Conservation (phyloP, 2,329 filamentous ascomycete genomes). For the Xylaria sp. region DNA sequence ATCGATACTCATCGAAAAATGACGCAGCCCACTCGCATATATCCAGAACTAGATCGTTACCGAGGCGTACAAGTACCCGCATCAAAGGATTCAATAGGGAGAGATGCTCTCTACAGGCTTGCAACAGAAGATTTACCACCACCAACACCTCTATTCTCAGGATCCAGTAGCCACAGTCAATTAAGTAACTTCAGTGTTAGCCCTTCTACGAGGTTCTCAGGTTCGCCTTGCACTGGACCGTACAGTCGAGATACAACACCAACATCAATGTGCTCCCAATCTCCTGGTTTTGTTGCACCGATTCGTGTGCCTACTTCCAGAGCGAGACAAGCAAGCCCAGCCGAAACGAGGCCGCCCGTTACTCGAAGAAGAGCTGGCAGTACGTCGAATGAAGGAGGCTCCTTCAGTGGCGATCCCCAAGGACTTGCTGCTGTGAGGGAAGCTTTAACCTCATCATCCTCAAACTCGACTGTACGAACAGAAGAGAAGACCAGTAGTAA, state of each 20-base stretch:
- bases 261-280: conserved; percentile 78
- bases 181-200: conserved; percentile 68
- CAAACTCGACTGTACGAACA: conserved; percentile 69
- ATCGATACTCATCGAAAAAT: conserved; percentile 48
- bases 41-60: conserved; percentile 68
- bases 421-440: conserved; percentile 71
- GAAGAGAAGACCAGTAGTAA: conserved; percentile 54
- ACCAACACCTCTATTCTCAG: conserved; percentile 69
- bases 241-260: conserved; percentile 82
- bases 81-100: conserved; percentile 42
- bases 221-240: conserved; percentile 69
- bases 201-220: conserved; percentile 77
- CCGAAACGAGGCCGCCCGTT: conserved; percentile 64
- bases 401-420: conserved; percentile 54
- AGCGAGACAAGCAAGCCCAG: conserved; percentile 60
- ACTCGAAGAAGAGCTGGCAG: conserved; percentile 63
- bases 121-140: conserved; percentile 70
- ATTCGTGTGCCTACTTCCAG: conserved; percentile 54
- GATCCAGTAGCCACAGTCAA: conserved; percentile 58
- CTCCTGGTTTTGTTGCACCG: conserved; percentile 64
- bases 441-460: conserved; percentile 74
- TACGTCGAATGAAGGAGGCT: conserved; percentile 56
- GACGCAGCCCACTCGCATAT: conserved; percentile 54
- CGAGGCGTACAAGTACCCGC: conserved; percentile 51
- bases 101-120: conserved; percentile 60